phyloP scores from a whole-genome alignment of 2,329 filamentous ascomycete genomes.

The Diaporthe aspalathi region DNA sequence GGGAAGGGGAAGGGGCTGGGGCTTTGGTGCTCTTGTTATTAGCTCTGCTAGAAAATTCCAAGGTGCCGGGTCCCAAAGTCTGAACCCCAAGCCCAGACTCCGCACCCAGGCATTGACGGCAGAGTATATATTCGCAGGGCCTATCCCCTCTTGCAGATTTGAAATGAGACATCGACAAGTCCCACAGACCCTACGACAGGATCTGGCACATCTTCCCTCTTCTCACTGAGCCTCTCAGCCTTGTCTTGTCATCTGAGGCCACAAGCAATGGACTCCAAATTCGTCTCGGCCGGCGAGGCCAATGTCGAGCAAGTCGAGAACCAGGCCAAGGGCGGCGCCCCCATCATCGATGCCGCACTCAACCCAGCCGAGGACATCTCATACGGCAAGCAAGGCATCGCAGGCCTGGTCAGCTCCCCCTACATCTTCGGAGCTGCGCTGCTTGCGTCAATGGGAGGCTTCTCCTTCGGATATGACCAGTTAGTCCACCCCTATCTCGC shows the following conservation, averaged over 20 bases:
- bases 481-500: background rate
- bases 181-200: background rate
- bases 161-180: conserved; percentile 9
- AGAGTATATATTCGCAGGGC: conserved; percentile 26
- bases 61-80: background rate
- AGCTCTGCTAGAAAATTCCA: conserved; percentile 12
- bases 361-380: conserved; percentile 28
- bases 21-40: background rate
- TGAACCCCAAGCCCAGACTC: background rate
- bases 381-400: conserved; percentile 48
- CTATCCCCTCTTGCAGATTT: conserved; percentile 17
- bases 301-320: conserved; percentile 20
- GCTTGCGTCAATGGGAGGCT: conserved; percentile 48
- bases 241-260: background rate
- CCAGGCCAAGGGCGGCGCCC: background rate
- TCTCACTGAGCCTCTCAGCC: background rate
- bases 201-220: background rate
- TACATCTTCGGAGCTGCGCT: conserved; percentile 57
- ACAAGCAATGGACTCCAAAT: conserved; percentile 11
- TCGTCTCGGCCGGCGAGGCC: conserved; percentile 15
- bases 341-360: conserved; percentile 9
- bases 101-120: conserved; percentile 17
- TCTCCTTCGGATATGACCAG: conserved; percentile 51
- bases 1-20: too few relatives aligned
- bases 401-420: conserved; percentile 49